Evolutionary conservation across 768 basidiomycete genomes (phyloP), one percentile per base, ranked within the genome.

Genomic region (Leucosporidium creatinivorum): DNA sequence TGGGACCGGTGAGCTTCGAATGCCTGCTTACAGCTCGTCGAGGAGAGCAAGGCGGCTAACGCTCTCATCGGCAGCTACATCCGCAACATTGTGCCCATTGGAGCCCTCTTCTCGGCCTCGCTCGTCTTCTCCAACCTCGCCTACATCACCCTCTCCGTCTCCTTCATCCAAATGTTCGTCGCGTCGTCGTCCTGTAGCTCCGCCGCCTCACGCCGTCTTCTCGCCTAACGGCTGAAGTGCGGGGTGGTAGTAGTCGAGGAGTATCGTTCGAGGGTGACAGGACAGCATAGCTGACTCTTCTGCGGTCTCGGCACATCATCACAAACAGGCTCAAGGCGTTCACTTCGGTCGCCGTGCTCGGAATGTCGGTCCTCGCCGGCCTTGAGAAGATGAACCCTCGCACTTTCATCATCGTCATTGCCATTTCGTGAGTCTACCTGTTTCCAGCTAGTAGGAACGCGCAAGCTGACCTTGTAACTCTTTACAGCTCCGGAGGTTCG

Each of bases 111-210:
- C 83, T 90, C 88, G 47, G 94, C 87, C 30, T 91, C 89, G 67
- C 84, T 98, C 63, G 86, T 97, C 74, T 82, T 93, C 66, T 88
- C 86, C 80, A 98, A 98, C 79, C 89, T 88, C 2, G 92, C 92
- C 3, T 94, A 93, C 78, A 86, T 96, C 26, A 87, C 91, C 74
- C 85, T 98, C 72, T 88, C 86, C 72, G 91, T 94, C 17, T 85
- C 90, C 0, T 98, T 94, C 79, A 97, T 98, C 73, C 94, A 98
- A 79, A 91, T 97, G 91, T 77, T 67, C 67, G 78, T 75, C 18
- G 74, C 77, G 0, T 76, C 74, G 63, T 77, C 76, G 39, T 60
- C 74, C 74, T 76, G 86, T 93, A 23, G 44, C 81, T 73, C 5
- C 50, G 19, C 31, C 19, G 19, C 31, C 19, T 33, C 55, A 25